Evolutionary conservation across 331 rosid genomes (phyloP).

Genomic region (Pyrus hybrid): DNA sequence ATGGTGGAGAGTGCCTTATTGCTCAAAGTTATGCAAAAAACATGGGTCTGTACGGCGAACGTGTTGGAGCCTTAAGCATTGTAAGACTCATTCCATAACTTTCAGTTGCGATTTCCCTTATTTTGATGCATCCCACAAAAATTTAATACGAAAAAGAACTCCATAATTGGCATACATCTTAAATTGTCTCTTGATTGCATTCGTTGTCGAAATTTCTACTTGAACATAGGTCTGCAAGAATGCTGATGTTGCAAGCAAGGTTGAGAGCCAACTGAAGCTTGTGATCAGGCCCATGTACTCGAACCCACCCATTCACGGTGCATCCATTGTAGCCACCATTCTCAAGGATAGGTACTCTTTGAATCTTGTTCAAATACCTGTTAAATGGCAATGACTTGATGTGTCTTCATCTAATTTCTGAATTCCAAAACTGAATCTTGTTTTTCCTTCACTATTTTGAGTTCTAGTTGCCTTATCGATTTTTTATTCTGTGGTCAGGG

Average conservation of each 20-base stretch:
- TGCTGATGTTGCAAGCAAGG: conserved; percentile 78
- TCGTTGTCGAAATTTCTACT: not conserved
- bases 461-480: not conserved
- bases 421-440: not conserved
- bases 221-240: conserved; percentile 64
- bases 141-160: not conserved
- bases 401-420: not conserved
- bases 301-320: conserved; percentile 97
- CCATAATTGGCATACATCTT: not conserved
- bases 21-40: conserved; percentile 99
- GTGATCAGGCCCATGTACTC: conserved; percentile 99
- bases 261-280: conserved; percentile 95
- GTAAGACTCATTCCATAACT: conserved; percentile 34
- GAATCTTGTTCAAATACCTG: not conserved
- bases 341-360: conserved; percentile 73
- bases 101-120: not conserved
- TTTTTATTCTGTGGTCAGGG: conserved; percentile 26
- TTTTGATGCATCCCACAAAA: not conserved
- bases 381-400: not conserved
- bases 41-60: conserved; percentile 97
- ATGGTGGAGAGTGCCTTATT: conserved; percentile 84
- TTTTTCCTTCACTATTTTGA: not conserved
- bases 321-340: conserved; percentile 88
- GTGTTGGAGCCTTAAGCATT: conserved; percentile 95
- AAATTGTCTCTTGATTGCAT: not conserved